Conservation (phyloP, 495 filamentous ascomycete genomes). For the Achaetomiella virescens region DNA sequence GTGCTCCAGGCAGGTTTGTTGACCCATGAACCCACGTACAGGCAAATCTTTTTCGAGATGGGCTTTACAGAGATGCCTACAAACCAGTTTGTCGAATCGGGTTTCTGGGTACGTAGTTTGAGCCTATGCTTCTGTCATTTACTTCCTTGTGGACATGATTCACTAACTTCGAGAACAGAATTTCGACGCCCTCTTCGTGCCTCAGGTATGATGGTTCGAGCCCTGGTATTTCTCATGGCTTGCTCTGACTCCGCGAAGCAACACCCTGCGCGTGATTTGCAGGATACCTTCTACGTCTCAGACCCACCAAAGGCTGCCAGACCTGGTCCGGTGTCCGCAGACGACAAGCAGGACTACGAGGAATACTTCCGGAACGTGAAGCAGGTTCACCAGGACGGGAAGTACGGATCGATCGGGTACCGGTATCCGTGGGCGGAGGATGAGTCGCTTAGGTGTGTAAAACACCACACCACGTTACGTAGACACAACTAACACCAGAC, state of each 20-base stretch:
- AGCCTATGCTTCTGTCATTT: constrained; percentile 33
- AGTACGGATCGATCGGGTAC: constrained; percentile 91
- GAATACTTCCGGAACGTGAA: constrained; percentile 80
- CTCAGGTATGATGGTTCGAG: constrained; percentile 44
- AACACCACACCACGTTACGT: not conserved
- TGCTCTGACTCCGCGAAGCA: constrained; percentile 38
- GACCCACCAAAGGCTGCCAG: constrained; percentile 72
- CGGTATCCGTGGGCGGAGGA: constrained; percentile 85
- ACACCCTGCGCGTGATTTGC: constrained; percentile 90
- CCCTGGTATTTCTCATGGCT: not conserved
- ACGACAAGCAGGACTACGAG: constrained; percentile 73
- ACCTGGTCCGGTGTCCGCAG: constrained; percentile 49
- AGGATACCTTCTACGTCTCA: constrained; percentile 97
- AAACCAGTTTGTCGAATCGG: constrained; percentile 77
- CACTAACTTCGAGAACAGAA: constrained; percentile 41
- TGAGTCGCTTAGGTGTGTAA: constrained; percentile 56
- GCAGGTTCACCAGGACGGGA: constrained; percentile 75
- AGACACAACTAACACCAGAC: not conserved
- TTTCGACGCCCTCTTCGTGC: constrained; percentile 94
- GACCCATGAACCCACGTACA: constrained; percentile 12
- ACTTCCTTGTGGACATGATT: constrained; percentile 50
- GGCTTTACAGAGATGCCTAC: constrained; percentile 84
- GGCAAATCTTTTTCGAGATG: constrained; percentile 95
- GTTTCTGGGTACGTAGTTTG: constrained; percentile 60
- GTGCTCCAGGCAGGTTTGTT: not conserved